A percentile compares a stretch with the other conserved stretches of the same genome.
phyloP scores from a whole-genome alignment of 2,329 filamentous ascomycete genomes.

The Fusarium sp. region DNA sequence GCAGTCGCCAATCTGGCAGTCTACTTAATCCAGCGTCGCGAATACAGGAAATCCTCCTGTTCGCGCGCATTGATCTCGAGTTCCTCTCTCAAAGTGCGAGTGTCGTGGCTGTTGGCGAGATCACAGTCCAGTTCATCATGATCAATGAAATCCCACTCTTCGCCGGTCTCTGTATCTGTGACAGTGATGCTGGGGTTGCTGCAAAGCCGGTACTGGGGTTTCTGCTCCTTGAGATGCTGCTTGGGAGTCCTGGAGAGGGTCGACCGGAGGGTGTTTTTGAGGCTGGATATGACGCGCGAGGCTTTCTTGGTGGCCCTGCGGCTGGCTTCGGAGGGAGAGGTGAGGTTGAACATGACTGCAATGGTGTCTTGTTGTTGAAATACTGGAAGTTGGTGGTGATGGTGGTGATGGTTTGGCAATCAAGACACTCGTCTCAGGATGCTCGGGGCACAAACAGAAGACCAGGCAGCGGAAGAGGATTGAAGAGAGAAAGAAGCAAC shows the following conservation, averaged over 20 bases:
- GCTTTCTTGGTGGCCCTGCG: background rate
- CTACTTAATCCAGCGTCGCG: background rate
- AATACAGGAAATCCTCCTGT: background rate
- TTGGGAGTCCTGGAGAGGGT: background rate
- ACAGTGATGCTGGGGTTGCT: background rate
- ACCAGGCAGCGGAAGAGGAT: background rate
- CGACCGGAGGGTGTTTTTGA: background rate
- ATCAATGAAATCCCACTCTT: background rate
- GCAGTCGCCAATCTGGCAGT: rapidly evolving
- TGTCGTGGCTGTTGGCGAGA: background rate
- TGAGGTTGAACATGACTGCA: background rate
- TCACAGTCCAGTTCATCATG: background rate
- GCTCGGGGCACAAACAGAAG: background rate
- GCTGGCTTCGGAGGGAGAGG: background rate
- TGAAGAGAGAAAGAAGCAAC: background rate
- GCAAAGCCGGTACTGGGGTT: background rate
- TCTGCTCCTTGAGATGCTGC: background rate
- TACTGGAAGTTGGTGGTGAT: background rate
- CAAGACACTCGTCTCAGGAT: background rate
- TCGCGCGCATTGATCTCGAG: background rate
- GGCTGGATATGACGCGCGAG: background rate
- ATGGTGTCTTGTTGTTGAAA: too few relatives aligned
- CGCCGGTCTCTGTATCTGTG: background rate
- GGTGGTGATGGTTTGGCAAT: background rate
- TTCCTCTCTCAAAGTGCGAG: background rate